Percentiles rank a stretch among this genome's conserved stretches.
These are phyloP conservation scores for Epichloe baconii DNA, from an alignment of 2,329 filamentous ascomycete species.

Conservation along the genomic window DNA sequence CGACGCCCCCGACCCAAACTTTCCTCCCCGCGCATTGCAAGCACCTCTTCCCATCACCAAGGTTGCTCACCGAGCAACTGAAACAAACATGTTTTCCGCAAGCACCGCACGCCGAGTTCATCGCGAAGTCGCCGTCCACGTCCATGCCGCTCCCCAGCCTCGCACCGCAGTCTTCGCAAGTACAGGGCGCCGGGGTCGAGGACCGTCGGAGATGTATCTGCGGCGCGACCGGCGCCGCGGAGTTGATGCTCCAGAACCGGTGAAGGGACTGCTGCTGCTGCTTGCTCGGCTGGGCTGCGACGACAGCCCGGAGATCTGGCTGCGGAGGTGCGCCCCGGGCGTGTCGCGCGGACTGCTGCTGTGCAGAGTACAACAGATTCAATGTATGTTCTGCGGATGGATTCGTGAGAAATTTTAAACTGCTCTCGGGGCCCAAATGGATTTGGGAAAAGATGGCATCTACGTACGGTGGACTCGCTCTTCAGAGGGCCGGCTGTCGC, in stretches of 20 bases:
- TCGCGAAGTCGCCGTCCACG: slow-evolving; percentile 17
- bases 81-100: slow-evolving; percentile 46
- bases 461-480: slow-evolving; percentile 41
- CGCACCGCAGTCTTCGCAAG: slow-evolving; percentile 42
- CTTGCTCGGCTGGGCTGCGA: slow-evolving; percentile 5
- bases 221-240: slow-evolving; percentile 9
- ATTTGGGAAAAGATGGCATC: not conserved
- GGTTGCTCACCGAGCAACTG: slow-evolving; percentile 44
- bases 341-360: slow-evolving; percentile 18
- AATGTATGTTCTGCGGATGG: slow-evolving; percentile 39
- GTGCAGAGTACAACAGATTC: slow-evolving; percentile 43
- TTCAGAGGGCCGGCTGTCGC: slow-evolving; percentile 45
- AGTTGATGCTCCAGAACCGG: slow-evolving; percentile 46
- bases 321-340: slow-evolving; percentile 11
- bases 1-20: slow-evolving; percentile 6
- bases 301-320: slow-evolving; percentile 4
- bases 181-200: slow-evolving; percentile 13
- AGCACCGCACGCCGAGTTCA: slow-evolving; percentile 27
- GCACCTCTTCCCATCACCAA: slow-evolving; percentile 41
- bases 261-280: slow-evolving; percentile 39
- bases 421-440: not conserved
- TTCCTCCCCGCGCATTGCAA: slow-evolving; percentile 35
- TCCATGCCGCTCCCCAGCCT: slow-evolving; percentile 22
- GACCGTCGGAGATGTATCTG: not conserved
- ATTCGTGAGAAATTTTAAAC: not conserved